Percentiles rank a stretch among this genome's conserved stretches.
Conservation (phyloP, 176 grass and related monocot species). For the Ensete ventricosum region DNA sequence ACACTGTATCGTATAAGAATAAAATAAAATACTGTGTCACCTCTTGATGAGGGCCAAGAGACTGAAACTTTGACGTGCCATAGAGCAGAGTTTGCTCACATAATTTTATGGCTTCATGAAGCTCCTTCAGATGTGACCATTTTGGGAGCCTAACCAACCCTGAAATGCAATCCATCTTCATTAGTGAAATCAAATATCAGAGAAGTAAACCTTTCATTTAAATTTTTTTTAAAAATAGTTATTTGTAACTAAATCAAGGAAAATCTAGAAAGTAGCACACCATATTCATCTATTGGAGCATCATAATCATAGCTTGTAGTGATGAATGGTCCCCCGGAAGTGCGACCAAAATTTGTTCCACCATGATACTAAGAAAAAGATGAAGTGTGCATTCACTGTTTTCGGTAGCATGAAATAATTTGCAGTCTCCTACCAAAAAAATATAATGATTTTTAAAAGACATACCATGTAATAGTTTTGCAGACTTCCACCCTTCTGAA, state of each 20-base stretch:
- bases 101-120: constrained; percentile 86
- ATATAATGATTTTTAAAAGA: constrained; percentile 5
- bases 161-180: constrained; percentile 23
- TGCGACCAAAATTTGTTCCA: constrained; percentile 92
- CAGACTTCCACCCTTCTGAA: constrained; percentile 76
- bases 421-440: not conserved
- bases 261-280: constrained; percentile 16
- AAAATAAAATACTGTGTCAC: constrained; percentile 16
- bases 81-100: constrained; percentile 66
- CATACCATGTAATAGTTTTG: constrained; percentile 97
- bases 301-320: constrained; percentile 99
- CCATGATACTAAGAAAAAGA: constrained; percentile 71
- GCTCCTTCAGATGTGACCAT: constrained; percentile 90
- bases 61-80: constrained; percentile 49
- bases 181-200: not conserved
- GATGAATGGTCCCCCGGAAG: constrained; percentile 93
- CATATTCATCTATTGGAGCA: constrained; percentile 98
- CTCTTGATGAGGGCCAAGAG: constrained; percentile 68
- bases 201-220: not conserved
- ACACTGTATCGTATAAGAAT: not conserved
- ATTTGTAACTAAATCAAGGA: not conserved
- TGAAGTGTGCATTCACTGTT: constrained; percentile 1
- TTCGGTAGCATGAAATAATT: constrained; percentile 15
- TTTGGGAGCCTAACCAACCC: constrained; percentile 76
- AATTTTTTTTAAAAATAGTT: constrained; percentile 9